These are phyloP conservation scores for Tieghemiomyces parasiticus DNA, from an alignment of 192 early-diverging fungal genomes.

Conservation along the genomic window DNA sequence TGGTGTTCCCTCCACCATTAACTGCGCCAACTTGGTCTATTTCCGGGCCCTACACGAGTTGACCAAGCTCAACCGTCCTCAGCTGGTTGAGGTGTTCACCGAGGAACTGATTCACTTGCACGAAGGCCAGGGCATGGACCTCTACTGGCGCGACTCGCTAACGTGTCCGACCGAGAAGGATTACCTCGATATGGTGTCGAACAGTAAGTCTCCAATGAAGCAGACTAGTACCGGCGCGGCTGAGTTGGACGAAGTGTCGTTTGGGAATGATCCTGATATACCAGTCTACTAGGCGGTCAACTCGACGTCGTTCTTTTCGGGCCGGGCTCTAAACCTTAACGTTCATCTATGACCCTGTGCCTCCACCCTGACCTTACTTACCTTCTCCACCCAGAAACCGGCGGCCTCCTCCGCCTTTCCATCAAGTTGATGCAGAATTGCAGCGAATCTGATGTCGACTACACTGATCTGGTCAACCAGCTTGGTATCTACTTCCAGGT, in stretches of 20 bases:
- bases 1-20: conserved; percentile 84
- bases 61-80: conserved; percentile 39
- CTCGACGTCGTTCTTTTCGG: no score
- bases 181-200: conserved; percentile 87
- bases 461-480: conserved; percentile 60
- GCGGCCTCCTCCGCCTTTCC: conserved; percentile 84
- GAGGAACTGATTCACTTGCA: conserved; percentile 86
- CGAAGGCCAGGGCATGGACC: conserved; percentile 93
- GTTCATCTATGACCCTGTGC: no score
- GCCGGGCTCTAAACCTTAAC: no score
- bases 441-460: conserved; percentile 40
- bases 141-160: conserved; percentile 86
- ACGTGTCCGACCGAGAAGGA: conserved; percentile 86
- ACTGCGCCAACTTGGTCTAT: conserved; percentile 95
- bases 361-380: no score
- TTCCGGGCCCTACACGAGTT: conserved; percentile 80
- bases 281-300: no score
- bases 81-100: conserved; percentile 72
- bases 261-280: no score
- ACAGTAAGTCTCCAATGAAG: no score
- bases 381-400: conserved; percentile 88
- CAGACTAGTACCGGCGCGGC: no score
- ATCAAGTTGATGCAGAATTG: conserved; percentile 87
- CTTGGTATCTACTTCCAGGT: conserved; percentile 95
- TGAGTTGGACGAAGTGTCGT: no score